phyloP scores from a whole-genome alignment of 345 rosid genomes.

The Cardamine resedifolia region DNA sequence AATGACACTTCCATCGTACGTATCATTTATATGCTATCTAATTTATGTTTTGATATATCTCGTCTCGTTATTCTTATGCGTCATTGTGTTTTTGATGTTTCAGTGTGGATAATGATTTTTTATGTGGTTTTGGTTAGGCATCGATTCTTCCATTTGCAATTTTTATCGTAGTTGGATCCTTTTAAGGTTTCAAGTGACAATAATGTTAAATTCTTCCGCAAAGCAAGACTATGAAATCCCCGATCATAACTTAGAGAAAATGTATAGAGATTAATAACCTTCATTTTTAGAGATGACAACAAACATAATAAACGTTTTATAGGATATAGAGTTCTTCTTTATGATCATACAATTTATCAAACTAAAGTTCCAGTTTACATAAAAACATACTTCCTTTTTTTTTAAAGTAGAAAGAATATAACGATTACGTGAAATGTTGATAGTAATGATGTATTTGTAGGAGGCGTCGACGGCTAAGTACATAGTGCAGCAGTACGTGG shows the following conservation, averaged over 20 bases:
- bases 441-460: slow-evolving; percentile 36
- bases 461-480: slow-evolving; percentile 86
- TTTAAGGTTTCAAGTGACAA: neutral
- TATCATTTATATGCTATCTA: neutral
- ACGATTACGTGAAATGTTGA: neutral
- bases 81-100: neutral
- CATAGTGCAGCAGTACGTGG: slow-evolving; percentile 80
- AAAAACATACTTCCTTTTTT: neutral
- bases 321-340: neutral
- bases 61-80: neutral
- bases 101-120: neutral
- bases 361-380: neutral
- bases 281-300: neutral
- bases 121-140: neutral
- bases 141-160: neutral
- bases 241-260: neutral
- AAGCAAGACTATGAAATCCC: neutral
- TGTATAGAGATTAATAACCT: neutral
- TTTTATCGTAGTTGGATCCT: neutral
- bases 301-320: neutral
- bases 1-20: slow-evolving; percentile 66
- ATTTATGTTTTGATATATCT: neutral
- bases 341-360: neutral
- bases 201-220: neutral
- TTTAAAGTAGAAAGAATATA: neutral